Conservation (phyloP, 2,329 filamentous ascomycete genomes). For the Canariomyces notabilis region DNA sequence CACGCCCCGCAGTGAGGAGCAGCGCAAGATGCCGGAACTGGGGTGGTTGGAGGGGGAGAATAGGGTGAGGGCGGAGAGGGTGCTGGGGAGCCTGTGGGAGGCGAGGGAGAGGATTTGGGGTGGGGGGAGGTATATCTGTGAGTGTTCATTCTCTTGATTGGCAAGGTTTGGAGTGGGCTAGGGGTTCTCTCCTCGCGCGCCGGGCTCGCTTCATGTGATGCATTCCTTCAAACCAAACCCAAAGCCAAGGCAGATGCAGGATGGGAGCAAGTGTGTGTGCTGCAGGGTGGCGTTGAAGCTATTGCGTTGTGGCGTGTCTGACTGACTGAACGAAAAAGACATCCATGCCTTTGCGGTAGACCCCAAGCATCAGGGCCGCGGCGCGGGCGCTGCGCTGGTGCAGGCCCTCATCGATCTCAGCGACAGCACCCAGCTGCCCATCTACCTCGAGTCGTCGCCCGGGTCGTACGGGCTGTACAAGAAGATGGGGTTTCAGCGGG, state of each 20-base stretch:
- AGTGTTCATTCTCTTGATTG: constrained; percentile 22
- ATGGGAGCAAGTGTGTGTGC: no score
- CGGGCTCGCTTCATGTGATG: no score
- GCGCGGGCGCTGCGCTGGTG: constrained; percentile 38
- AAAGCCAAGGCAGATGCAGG: no score
- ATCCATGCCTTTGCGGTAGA: constrained; percentile 41
- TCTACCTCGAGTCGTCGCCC: constrained; percentile 44
- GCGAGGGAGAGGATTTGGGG: constrained; percentile 38
- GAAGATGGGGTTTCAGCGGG: constrained; percentile 40
- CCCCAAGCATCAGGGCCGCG: constrained; percentile 39
- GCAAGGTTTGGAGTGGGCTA: no score
- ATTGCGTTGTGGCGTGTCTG: no score
- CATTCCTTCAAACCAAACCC: no score
- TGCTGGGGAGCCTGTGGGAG: constrained; percentile 39
- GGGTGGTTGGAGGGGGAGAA: constrained; percentile 42
- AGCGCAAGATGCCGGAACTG: constrained; percentile 40
- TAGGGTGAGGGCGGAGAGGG: constrained; percentile 38
- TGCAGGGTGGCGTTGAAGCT: no score
- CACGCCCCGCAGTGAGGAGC: constrained; percentile 34
- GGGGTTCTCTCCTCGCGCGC: no score
- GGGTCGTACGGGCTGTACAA: constrained; percentile 39
- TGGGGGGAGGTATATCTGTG: constrained; percentile 38
- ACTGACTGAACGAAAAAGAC: constrained; percentile 23
- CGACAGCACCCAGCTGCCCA: constrained; percentile 34
- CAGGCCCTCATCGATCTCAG: constrained; percentile 37